Conservation (phyloP, 1,284 basidiomycete species). For the Phellinidium pouzarii region DNA sequence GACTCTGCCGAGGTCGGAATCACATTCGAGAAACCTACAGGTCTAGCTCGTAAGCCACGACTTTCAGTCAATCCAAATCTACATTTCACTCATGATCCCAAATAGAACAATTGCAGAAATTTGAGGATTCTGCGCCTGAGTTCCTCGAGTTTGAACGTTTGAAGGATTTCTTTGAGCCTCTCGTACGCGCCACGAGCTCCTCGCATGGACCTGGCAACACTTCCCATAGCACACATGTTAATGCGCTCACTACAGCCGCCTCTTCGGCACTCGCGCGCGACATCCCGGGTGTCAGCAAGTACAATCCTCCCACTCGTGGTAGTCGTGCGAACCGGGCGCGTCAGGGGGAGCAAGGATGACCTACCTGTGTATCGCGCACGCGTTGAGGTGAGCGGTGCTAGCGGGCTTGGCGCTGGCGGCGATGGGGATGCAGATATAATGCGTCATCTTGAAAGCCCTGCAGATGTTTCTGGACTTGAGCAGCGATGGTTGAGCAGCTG, state of each 20-base stretch:
- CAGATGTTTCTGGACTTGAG: constrained; percentile 66
- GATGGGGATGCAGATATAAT: constrained; percentile 67
- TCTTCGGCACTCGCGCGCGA: constrained; percentile 77
- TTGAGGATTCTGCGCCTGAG: constrained; percentile 79
- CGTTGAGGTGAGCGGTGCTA: constrained; percentile 52
- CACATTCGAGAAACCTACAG: constrained; percentile 93
- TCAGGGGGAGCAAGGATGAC: constrained; percentile 62
- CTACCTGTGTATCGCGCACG: constrained; percentile 67
- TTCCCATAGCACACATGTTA: constrained; percentile 65
- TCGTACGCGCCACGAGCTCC: constrained; percentile 71
- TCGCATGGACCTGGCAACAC: constrained; percentile 31
- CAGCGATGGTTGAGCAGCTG: constrained; percentile 81
- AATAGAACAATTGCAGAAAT: constrained; percentile 81
- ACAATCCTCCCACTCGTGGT: constrained; percentile 49
- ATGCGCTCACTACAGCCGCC: constrained; percentile 79
- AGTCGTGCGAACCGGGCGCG: constrained; percentile 50
- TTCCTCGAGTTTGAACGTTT: constrained; percentile 85
- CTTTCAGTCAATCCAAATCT: background rate
- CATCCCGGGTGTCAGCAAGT: constrained; percentile 70
- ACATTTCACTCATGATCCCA: constrained; percentile 13
- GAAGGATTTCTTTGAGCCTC: constrained; percentile 92
- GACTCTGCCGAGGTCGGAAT: constrained; percentile 87
- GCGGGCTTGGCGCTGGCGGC: constrained; percentile 46
- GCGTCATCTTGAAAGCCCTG: constrained; percentile 50
- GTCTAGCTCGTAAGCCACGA: constrained; percentile 68